A percentile compares a stretch with the other conserved stretches of the same genome.
Conservation (phyloP, 2,329 filamentous ascomycete genomes). For the Seiridium cupressi region DNA sequence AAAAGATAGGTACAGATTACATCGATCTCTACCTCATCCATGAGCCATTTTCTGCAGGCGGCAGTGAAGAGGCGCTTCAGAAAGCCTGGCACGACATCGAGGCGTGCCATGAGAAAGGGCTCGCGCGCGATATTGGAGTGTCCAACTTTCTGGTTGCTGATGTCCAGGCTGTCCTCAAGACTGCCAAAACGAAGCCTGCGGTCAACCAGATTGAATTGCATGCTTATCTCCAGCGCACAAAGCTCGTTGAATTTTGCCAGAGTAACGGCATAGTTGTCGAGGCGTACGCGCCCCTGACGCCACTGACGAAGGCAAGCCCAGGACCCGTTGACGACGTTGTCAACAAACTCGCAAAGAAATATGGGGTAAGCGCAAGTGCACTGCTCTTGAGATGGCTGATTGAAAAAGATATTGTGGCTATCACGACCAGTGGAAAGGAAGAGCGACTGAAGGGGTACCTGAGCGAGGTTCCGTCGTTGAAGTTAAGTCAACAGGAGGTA, state of each 20-base stretch:
- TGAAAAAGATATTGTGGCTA: conserved; percentile 53
- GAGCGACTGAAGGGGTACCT: conserved; percentile 53
- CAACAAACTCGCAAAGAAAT: conserved; percentile 49
- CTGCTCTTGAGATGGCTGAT: conserved; percentile 56
- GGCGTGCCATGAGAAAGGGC: conserved; percentile 62
- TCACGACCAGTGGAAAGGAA: conserved; percentile 58
- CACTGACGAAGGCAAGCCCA: conserved; percentile 35
- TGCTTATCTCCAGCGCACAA: conserved; percentile 65
- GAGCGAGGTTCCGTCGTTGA: conserved; percentile 45
- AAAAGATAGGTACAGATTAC: conserved; percentile 65
- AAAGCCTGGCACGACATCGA: conserved; percentile 57
- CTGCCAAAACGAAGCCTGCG: conserved; percentile 59
- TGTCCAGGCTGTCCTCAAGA: conserved; percentile 52
- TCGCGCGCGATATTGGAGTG: conserved; percentile 68
- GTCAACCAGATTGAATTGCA: conserved; percentile 80
- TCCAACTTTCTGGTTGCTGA: conserved; percentile 65
- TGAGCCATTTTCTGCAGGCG: conserved; percentile 47
- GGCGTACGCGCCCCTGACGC: conserved; percentile 52
- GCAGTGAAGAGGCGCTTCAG: conserved; percentile 49
- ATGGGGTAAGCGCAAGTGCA: conserved; percentile 51
- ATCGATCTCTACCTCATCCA: conserved; percentile 68
- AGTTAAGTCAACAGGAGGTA: conserved; percentile 56
- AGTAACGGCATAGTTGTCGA: conserved; percentile 53
- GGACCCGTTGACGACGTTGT: conserved; percentile 52
- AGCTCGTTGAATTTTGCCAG: conserved; percentile 49